phyloP scores from a whole-genome alignment of 768 basidiomycete genomes.

The Lenzites betulinus region DNA sequence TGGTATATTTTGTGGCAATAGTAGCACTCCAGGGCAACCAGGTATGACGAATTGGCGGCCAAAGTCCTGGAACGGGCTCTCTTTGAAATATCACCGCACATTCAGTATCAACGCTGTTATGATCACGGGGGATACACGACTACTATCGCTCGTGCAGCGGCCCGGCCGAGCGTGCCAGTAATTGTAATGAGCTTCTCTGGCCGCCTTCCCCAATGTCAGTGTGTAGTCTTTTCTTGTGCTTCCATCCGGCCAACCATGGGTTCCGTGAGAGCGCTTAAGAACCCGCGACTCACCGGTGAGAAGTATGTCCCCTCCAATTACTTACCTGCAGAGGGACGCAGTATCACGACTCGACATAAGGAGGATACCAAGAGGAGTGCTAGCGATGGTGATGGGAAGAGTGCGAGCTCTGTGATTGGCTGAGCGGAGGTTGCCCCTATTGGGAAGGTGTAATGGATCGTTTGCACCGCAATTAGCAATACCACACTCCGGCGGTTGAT shows the following conservation, averaged over 20 bases:
- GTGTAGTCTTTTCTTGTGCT: background rate
- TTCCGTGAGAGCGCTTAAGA: background rate
- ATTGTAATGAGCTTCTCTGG: background rate
- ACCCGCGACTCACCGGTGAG: background rate
- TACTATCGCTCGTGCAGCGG: no score
- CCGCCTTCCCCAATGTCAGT: background rate
- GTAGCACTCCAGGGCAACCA: no score
- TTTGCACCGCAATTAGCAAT: constrained; percentile 7
- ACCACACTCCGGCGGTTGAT: background rate
- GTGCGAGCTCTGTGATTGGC: constrained; percentile 9
- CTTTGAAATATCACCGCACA: no score
- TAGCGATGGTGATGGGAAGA: background rate
- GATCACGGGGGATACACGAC: no score
- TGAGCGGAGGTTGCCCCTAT: background rate
- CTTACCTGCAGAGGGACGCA: no score
- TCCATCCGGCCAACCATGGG: background rate
- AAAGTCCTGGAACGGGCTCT: no score
- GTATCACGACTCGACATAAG: background rate
- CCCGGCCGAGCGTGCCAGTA: no score
- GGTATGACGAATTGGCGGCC: no score
- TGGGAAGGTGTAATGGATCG: constrained; percentile 9
- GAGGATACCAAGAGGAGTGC: background rate
- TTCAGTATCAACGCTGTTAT: no score
- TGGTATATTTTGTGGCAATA: no score
- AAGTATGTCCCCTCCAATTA: no score